phyloP scores from a whole-genome alignment of 2,329 filamentous ascomycete genomes.

The Penicillium crustosum region DNA sequence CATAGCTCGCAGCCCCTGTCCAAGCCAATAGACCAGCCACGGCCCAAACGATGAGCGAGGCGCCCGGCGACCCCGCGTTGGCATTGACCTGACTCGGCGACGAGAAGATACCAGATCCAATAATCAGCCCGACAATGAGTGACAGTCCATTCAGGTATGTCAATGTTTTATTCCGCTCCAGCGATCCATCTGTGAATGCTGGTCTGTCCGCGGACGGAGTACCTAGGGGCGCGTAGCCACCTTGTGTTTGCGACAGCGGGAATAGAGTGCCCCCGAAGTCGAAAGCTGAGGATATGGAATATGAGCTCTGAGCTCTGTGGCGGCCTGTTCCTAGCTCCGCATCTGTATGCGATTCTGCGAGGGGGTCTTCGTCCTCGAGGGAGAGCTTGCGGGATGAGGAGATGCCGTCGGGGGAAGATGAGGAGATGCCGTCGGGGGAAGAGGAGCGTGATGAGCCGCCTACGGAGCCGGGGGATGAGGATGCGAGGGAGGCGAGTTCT shows the following conservation, averaged over 20 bases:
- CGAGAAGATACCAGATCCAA: conserved; percentile 94
- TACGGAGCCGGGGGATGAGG: conserved; percentile 67
- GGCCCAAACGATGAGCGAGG: conserved; percentile 85
- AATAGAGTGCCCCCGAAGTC: conserved; percentile 94
- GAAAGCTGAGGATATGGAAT: conserved; percentile 89
- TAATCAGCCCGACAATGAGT: conserved; percentile 87
- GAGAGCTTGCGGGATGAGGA: conserved; percentile 91
- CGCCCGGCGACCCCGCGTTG: conserved; percentile 87
- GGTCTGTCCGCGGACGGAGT: conserved; percentile 63
- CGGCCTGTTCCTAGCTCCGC: conserved; percentile 52
- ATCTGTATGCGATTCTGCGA: conserved; percentile 54
- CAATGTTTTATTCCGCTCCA: conserved; percentile 94
- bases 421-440: conserved; percentile 79
- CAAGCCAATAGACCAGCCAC: conserved; percentile 90
- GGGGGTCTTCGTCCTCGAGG: conserved; percentile 79
- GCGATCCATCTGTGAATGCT: conserved; percentile 62
- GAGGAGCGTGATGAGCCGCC: conserved; percentile 69
- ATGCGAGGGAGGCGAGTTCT: conserved; percentile 92
- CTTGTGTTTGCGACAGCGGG: conserved; percentile 79
- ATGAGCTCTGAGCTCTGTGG: conserved; percentile 63
- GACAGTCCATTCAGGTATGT: conserved; percentile 93
- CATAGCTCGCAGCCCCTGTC: conserved; percentile 94
- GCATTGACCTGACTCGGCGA: conserved; percentile 89
- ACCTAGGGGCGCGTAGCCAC: conserved; percentile 82
- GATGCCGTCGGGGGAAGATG: no score